A percentile compares a stretch with the other conserved stretches of the same genome.
These are phyloP conservation scores for Tylopilus sp. DNA, from an alignment of 768 basidiomycete genomes.

Conservation along the genomic window DNA sequence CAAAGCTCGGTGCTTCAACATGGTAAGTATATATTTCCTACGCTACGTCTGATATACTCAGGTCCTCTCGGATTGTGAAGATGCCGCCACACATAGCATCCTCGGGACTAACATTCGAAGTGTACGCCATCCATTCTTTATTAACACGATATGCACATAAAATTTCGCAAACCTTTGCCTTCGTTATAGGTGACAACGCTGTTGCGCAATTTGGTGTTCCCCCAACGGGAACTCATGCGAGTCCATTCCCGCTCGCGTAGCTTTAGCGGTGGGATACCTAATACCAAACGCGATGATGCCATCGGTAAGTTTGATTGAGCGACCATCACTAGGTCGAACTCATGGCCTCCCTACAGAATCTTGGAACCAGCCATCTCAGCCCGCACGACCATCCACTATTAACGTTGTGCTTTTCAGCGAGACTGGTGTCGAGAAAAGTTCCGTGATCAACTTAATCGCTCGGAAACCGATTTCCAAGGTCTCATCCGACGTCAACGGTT, in stretches of 20 bases:
- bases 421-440: conserved; percentile 34
- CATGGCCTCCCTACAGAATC: conserved; percentile 5
- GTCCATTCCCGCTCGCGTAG: neutral
- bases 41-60: no score
- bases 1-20: no score
- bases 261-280: neutral
- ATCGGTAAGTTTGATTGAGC: conserved; percentile 8
- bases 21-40: no score
- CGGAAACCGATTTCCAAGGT: conserved; percentile 17
- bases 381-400: conserved; percentile 3
- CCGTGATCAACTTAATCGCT: conserved; percentile 14
- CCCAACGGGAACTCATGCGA: neutral
- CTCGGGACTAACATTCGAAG: no score
- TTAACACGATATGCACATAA: no score
- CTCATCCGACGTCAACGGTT: conserved; percentile 29
- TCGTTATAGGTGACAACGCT: conserved; percentile 4
- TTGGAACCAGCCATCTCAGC: neutral
- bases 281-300: neutral
- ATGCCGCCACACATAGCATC: no score
- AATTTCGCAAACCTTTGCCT: neutral
- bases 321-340: conserved; percentile 1
- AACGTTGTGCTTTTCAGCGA: conserved; percentile 44
- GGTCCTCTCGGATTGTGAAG: no score
- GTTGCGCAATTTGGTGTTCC: neutral
- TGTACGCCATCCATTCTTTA: no score